Evolutionary conservation across 2,329 filamentous ascomycete genomes (phyloP).

Genomic region (Fusarium coffeatum): DNA sequence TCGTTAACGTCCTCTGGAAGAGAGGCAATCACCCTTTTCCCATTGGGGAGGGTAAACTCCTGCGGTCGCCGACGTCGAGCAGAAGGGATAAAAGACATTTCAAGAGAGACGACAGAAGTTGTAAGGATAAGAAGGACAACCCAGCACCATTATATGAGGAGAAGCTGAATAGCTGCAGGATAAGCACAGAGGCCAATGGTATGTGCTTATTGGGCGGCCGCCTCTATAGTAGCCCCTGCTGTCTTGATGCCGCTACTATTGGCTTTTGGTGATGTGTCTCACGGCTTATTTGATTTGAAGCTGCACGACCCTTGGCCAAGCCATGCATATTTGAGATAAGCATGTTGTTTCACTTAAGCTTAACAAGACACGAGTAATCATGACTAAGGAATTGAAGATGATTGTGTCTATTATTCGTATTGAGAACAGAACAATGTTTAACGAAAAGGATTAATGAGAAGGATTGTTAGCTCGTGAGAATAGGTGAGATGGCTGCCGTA

Average conservation of each 20-base stretch:
- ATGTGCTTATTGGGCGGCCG: conserved; percentile 33
- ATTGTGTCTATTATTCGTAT: background rate
- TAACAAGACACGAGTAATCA: conserved; percentile 7
- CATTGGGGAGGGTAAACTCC: conserved; percentile 67
- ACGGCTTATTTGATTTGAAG: conserved; percentile 23
- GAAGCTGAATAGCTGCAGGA: conserved; percentile 28
- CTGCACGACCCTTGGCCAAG: conserved; percentile 7
- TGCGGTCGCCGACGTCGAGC: conserved; percentile 55
- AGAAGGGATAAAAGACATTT: conserved; percentile 41
- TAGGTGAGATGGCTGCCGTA: background rate
- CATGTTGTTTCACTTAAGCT: conserved; percentile 17
- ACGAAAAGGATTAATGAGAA: background rate
- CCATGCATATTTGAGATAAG: conserved; percentile 5
- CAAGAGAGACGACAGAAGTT: background rate
- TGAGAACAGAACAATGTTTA: background rate
- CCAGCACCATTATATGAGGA: conserved; percentile 9
- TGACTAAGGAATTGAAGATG: conserved; percentile 4
- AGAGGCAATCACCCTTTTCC: conserved; percentile 67
- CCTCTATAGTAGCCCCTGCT: conserved; percentile 34
- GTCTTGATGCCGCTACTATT: conserved; percentile 38
- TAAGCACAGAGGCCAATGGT: conserved; percentile 25
- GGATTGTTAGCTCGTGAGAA: background rate
- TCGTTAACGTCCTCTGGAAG: conserved; percentile 65
- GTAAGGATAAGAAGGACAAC: background rate
- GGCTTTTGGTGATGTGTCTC: conserved; percentile 42